phyloP scores from a whole-genome alignment of 139 green algal species.

The Trebouxia sp. region DNA sequence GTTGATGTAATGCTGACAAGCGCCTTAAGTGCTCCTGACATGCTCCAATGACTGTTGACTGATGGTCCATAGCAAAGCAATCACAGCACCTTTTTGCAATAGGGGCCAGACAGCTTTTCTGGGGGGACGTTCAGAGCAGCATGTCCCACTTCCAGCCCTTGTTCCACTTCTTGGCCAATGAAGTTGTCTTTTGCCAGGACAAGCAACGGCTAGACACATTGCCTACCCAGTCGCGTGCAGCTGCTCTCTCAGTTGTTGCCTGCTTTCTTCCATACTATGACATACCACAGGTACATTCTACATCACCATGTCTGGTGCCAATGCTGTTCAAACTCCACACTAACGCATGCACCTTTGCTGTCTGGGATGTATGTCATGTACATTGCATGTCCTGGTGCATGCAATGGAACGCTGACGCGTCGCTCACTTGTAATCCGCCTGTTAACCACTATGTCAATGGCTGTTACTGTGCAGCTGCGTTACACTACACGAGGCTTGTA shows the following conservation, averaged over 20 bases:
- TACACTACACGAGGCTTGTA: background rate
- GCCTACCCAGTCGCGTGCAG: slow-evolving; percentile 43
- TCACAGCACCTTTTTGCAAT: background rate
- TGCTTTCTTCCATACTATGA: slow-evolving; percentile 76
- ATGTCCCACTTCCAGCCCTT: slow-evolving; percentile 63
- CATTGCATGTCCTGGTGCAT: background rate
- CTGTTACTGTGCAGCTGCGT: background rate
- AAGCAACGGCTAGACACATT: slow-evolving; percentile 45
- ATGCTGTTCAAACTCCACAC: background rate
- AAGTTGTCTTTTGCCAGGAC: slow-evolving; percentile 41
- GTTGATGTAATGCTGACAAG: too few species aligned
- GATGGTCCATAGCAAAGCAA: background rate
- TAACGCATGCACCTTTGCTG: background rate
- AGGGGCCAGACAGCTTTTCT: slow-evolving; percentile 75
- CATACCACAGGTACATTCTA: slow-evolving; percentile 18
- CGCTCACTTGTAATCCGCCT: too few species aligned
- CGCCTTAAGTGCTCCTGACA: too few species aligned
- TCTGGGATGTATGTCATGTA: background rate
- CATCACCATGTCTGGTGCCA: background rate
- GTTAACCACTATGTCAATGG: background rate
- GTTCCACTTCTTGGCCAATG: slow-evolving; percentile 55
- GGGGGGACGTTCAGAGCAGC: slow-evolving; percentile 71
- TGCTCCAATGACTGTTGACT: too few species aligned
- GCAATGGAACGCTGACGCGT: too few species aligned
- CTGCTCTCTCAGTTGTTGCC: slow-evolving; percentile 54